These are phyloP conservation scores for Arthroderma uncinatum DNA, from an alignment of 2,329 filamentous ascomycete species.

Conservation along the genomic window DNA sequence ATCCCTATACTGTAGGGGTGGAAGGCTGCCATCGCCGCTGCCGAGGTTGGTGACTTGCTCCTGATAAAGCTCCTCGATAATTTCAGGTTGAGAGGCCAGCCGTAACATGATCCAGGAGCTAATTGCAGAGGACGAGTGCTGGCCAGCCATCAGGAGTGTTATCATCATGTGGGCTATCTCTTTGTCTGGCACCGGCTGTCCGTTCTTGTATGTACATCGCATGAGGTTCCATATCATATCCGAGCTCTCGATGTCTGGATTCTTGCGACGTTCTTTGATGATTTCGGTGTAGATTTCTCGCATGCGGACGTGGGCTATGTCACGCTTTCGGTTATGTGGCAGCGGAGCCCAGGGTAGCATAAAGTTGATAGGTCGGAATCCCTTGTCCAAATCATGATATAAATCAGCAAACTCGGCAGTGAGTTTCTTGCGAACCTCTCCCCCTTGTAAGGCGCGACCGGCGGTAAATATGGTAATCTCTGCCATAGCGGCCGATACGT, in stretches of 20 bases:
- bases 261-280: constrained; percentile 50
- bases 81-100: constrained; percentile 57
- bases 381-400: constrained; percentile 70
- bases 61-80: constrained; percentile 58
- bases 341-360: constrained; percentile 68
- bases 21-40: constrained; percentile 26
- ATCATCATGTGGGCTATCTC: constrained; percentile 83
- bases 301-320: constrained; percentile 61
- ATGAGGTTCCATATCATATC: constrained; percentile 75
- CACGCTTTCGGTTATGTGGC: constrained; percentile 62
- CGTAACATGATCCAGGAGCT: constrained; percentile 66
- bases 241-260: constrained; percentile 27
- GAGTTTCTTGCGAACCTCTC: constrained; percentile 56
- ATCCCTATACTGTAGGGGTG: constrained; percentile 48
- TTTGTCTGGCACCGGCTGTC: constrained; percentile 55
- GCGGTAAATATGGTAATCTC: constrained; percentile 73
- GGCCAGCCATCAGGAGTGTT: constrained; percentile 70
- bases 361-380: constrained; percentile 73
- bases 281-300: constrained; percentile 59
- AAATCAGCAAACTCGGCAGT: constrained; percentile 61
- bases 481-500: constrained; percentile 57
- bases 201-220: constrained; percentile 65
- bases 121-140: constrained; percentile 70
- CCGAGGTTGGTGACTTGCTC: constrained; percentile 49
- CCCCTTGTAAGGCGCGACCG: constrained; percentile 20